These are phyloP conservation scores for Erysiphe pisi DNA, from an alignment of 2,329 filamentous ascomycete genomes.

Conservation along the genomic window DNA sequence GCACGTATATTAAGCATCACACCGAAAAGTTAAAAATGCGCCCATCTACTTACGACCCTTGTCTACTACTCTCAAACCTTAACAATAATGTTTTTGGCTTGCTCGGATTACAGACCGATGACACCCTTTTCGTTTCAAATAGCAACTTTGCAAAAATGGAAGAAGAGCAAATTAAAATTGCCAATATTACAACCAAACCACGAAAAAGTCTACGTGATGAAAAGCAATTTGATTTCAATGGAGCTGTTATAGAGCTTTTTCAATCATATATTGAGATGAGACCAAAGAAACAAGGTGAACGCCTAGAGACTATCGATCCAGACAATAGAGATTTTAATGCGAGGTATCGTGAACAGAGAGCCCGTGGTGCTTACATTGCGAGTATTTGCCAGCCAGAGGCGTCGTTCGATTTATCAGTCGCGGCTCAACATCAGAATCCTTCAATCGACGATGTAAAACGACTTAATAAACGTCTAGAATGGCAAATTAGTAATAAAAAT, in stretches of 20 bases:
- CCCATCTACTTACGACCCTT: constrained; percentile 27
- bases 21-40: constrained; percentile 25
- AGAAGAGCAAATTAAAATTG: constrained; percentile 10
- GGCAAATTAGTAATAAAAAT: constrained; percentile 5
- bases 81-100: neutral
- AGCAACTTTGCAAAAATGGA: neutral
- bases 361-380: constrained; percentile 10
- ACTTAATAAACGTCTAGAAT: constrained; percentile 4
- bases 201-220: neutral
- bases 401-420: too few relatives aligned
- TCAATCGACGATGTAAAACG: neutral
- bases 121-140: constrained; percentile 22
- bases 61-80: constrained; percentile 3
- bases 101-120: constrained; percentile 27
- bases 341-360: constrained; percentile 8
- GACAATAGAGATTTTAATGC: neutral
- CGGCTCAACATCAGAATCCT: neutral
- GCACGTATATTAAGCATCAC: constrained; percentile 23
- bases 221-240: neutral
- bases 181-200: constrained; percentile 5
- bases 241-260: too few relatives aligned
- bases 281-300: neutral
- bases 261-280: neutral
- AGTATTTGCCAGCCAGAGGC: constrained; percentile 24
- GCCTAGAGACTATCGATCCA: neutral